A percentile compares a stretch with the other conserved stretches of the same genome.
Evolutionary conservation across 768 basidiomycete species (phyloP).

Genomic region (Mycena olivaceomarginata): DNA sequence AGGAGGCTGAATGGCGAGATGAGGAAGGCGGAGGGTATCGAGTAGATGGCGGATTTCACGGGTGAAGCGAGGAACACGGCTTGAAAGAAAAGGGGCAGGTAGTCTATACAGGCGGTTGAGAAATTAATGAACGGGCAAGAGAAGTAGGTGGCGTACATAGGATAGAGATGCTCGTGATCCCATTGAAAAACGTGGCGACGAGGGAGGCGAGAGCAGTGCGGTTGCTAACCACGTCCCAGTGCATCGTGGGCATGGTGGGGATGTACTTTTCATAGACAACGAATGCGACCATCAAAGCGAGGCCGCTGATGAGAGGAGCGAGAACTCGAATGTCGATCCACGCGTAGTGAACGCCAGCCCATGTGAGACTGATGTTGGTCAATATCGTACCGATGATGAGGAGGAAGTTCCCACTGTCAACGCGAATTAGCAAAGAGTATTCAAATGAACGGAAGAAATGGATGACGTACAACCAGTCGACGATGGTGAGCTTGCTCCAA

Average conservation of each 20-base stretch:
- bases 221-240: conserved; percentile 10
- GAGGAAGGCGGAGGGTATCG: neutral
- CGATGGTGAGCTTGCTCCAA: neutral
- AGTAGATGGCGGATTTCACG: conserved; percentile 16
- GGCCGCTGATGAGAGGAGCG: conserved; percentile 11
- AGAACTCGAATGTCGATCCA: conserved; percentile 16
- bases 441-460: too few relatives aligned
- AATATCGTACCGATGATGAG: conserved; percentile 2
- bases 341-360: conserved; percentile 10
- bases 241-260: conserved; percentile 13
- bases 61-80: conserved; percentile 23
- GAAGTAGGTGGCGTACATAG: neutral
- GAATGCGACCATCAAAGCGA: conserved; percentile 8
- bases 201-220: conserved; percentile 7
- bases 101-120: neutral
- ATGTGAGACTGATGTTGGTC: conserved; percentile 9
- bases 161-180: conserved; percentile 24
- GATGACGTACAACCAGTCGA: conserved; percentile 23
- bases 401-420: conserved; percentile 8
- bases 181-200: conserved; percentile 16
- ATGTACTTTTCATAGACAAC: conserved; percentile 12
- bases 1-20: conserved; percentile 16
- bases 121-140: neutral
- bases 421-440: neutral
- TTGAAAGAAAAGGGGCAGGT: conserved; percentile 18